Base-by-base conservation (phyloP, 345 rosid genomes). In the Sapria himalayana region DNA sequence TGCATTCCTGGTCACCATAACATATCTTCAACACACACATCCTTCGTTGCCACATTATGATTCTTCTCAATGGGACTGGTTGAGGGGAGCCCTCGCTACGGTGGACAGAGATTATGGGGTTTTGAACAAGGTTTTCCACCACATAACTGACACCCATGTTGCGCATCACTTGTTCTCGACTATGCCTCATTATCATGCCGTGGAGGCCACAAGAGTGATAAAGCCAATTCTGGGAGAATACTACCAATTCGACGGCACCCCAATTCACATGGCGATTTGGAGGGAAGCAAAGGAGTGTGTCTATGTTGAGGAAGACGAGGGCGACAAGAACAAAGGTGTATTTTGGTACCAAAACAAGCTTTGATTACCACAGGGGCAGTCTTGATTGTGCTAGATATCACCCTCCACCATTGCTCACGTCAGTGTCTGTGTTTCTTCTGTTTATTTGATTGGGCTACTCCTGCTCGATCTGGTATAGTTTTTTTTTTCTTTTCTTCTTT, bases 201-300 rank as follows among this genome's bases (percentile, higher is more conserved):
- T 75, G 81, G 86, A 73, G 68, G 96, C 96, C 1, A 85, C 96
- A 0, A 73, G 57, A 62, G 96, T 86, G 5, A 73, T 81, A 29
- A 85, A 75, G 61, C 92, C 94, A 0, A 49, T 85, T 12, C 43
- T 81, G 36, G 92, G 86, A 2, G 92, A 85, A 4, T 81, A 85
- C 48, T 75, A 85, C 48, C 78, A 67, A 53, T 75, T 60, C 3
- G 96, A 85, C 31, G 72, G 71, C 34, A 85, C 86, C 9, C 75
- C 96, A 0, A 12, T 70, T 16, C 46, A 49, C 49, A 68, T 58
- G 67, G 92, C 94, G 0, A 48, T 81, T 55, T 85, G 72, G 73
- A 81, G 96, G 59, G 96, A 81, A 61, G 80, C 92, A 1, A 78
- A 73, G 63, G 96, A 85, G 54, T 85, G 96, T 32, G 29, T 85